phyloP scores from a whole-genome alignment of 257 asterid genomes.

The Ophiorrhiza pumila region DNA sequence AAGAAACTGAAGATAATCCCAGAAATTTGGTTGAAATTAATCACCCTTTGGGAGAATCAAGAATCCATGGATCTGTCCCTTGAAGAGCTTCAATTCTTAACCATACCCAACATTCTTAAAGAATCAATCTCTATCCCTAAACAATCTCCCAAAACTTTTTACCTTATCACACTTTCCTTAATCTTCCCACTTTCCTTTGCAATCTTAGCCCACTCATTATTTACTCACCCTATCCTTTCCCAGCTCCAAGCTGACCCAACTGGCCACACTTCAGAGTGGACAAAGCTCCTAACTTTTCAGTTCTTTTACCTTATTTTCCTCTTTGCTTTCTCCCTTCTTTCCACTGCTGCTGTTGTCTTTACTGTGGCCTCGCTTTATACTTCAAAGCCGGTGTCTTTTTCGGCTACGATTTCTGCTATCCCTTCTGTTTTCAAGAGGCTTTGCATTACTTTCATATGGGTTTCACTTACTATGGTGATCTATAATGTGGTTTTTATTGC shows the following conservation, averaged over 20 bases:
- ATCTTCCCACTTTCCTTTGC: constrained; percentile 91
- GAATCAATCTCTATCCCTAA: constrained; percentile 83
- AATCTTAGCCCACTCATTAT: constrained; percentile 86
- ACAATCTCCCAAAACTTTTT: constrained; percentile 77
- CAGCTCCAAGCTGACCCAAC: constrained; percentile 58
- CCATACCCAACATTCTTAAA: constrained; percentile 52
- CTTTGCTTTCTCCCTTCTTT: constrained; percentile 75
- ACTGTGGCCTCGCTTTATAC: constrained; percentile 90
- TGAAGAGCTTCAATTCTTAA: constrained; percentile 73
- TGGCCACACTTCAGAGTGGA: constrained; percentile 60
- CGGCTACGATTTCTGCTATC: constrained; percentile 68
- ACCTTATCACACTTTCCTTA: constrained; percentile 64
- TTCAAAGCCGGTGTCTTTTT: constrained; percentile 76
- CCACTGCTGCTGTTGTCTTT: constrained; percentile 92
- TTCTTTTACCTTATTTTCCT: constrained; percentile 80
- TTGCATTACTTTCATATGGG: constrained; percentile 78
- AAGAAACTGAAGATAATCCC: not conserved
- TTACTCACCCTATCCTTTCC: constrained; percentile 69
- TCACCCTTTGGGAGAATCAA: not conserved
- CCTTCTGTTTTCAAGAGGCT: constrained; percentile 78
- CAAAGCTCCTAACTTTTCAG: constrained; percentile 67
- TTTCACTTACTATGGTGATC: constrained; percentile 54
- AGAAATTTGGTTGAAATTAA: not conserved
- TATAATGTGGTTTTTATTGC: constrained; percentile 61
- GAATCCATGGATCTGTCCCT: constrained; percentile 65